Base-by-base conservation (phyloP, 306 rosid genomes). In the Pachyrhizus erosus region DNA sequence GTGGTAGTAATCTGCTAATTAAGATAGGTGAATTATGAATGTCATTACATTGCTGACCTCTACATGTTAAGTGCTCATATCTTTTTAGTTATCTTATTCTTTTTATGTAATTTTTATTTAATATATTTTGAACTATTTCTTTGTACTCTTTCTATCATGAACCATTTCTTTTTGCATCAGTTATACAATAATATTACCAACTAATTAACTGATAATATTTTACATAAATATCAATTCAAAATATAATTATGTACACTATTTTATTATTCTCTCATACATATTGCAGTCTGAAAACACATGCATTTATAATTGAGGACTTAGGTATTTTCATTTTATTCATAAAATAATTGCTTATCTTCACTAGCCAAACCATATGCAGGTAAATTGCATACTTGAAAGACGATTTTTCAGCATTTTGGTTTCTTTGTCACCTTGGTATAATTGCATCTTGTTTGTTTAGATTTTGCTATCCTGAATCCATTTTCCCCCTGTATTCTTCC, bases 401-500 rank as follows among this genome's bases (percentile, higher is more conserved):
- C 24, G 7, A 20, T 7, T 14, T 67, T 34, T 67, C 6, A 21
- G 76, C 40, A 54, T 69, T 58, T 45, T 43, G 61, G 57, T 29
- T 70, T 15, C 34, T 27, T 37, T n/a, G 18, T 37, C 70, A 70
- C 23, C 65, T 45, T 73, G 15, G 31, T 33, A 43, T 31, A 46
- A 20, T 34, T 31, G 69, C 26, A 21, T 60, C 60, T 69, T 70
- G 21, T 49, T 57, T 64, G 77, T 45, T 48, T 46, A 39, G 58
- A 7, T 58, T 60, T 76, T 34, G 13, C 24, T 70, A 10, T 74
- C 27, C n/a, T 70, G 82, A 83, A 60, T 58, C 49, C 67, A 46
- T 71, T 48, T 72, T 73, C 27, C 49, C 48, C 67, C 11, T 39
- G 27, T 62, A 26, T 15, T 5, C 42, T 72, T 68, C 45, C 15